Percentiles rank a stretch among this genome's conserved stretches.
Conservation (phyloP, 345 rosid genomes). For the Eucalyptus albens region DNA sequence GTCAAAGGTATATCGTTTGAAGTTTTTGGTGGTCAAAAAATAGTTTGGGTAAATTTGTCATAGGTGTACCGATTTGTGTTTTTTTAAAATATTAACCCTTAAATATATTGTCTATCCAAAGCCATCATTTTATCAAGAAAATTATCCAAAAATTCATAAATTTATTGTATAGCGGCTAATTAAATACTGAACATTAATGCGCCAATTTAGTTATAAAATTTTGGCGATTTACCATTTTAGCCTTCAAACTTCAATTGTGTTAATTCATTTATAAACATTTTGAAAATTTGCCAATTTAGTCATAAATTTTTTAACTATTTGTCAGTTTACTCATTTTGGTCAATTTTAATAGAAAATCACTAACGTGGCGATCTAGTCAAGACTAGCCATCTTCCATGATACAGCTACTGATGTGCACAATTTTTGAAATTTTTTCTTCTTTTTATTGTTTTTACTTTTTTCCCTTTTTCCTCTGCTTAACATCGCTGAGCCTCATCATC, state of each 20-base stretch:
- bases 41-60: too few relatives aligned
- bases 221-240: neutral
- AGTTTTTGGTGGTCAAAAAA: too few relatives aligned
- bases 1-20: accelerated
- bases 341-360: neutral
- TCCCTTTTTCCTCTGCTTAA: neutral
- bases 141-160: neutral
- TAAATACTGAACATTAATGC: neutral
- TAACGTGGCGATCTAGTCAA: neutral
- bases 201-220: neutral
- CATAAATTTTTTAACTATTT: neutral
- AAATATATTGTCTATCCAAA: neutral
- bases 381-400: neutral
- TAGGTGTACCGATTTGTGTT: too few relatives aligned
- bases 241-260: neutral
- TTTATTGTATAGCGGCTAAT: neutral
- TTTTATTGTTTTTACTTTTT: neutral
- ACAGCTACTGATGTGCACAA: accelerated
- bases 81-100: too few relatives aligned
- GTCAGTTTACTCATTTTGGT: neutral
- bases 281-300: neutral
- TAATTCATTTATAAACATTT: neutral
- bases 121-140: neutral
- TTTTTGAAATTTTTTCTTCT: neutral
- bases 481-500: neutral